phyloP scores from a whole-genome alignment of 1,284 basidiomycete species.

The Gomphus bonarii region DNA sequence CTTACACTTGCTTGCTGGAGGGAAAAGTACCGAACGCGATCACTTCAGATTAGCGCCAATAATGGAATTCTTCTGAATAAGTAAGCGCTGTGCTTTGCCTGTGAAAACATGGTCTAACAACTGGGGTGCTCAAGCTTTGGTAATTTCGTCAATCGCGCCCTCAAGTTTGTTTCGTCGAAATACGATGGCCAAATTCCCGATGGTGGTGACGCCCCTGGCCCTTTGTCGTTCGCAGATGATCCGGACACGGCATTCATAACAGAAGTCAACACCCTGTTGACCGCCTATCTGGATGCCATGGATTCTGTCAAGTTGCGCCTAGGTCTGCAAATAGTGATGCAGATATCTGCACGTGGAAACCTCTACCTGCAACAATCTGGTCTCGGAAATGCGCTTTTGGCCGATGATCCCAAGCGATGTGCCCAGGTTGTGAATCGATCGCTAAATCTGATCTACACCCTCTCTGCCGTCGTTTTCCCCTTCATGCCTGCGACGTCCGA shows the following conservation, averaged over 20 bases:
- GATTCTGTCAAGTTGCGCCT: conserved; percentile 85
- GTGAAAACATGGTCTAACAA: background rate
- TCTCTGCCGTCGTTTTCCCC: conserved; percentile 82
- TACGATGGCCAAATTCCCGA: conserved; percentile 79
- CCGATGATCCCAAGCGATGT: conserved; percentile 74
- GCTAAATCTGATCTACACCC: conserved; percentile 87
- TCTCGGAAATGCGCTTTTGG: conserved; percentile 85
- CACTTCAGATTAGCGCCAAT: conserved; percentile 72
- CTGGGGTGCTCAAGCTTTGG: conserved; percentile 55
- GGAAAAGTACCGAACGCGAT: background rate
- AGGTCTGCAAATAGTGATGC: conserved; percentile 85
- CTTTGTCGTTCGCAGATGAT: conserved; percentile 55
- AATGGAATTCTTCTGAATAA: conserved; percentile 95
- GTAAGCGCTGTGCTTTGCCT: conserved; percentile 29
- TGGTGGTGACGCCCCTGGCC: conserved; percentile 55
- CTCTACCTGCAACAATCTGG: conserved; percentile 87
- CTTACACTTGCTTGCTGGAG: background rate
- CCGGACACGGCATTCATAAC: conserved; percentile 71
- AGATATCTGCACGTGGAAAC: conserved; percentile 88
- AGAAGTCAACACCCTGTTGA: conserved; percentile 73
- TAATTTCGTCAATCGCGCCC: conserved; percentile 93
- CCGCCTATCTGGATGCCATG: conserved; percentile 82
- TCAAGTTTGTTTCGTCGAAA: conserved; percentile 90
- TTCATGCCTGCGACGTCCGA: conserved; percentile 93
- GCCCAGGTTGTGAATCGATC: conserved; percentile 86